These are phyloP conservation scores for Kuraishia piskuri DNA, from an alignment of 805 yeast species.

Conservation along the genomic window DNA sequence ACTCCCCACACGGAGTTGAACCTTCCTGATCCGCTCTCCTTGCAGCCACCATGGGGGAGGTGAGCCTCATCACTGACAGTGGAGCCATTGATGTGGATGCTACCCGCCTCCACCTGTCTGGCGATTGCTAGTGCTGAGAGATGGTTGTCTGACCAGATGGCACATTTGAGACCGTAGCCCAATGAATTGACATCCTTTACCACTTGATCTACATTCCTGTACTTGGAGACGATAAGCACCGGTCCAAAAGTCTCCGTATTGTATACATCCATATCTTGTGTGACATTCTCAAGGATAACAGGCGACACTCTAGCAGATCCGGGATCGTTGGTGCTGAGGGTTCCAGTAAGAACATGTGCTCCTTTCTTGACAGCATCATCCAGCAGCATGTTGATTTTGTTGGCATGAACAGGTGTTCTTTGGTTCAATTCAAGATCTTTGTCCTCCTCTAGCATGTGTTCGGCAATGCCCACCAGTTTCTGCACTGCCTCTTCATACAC, in stretches of 20 bases:
- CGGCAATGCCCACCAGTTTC: conserved; percentile 10
- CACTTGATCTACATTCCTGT: conserved; percentile 11
- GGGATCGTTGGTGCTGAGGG: not conserved
- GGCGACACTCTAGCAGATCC: conserved; percentile 16
- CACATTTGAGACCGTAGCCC: conserved; percentile 30
- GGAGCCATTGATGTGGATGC: conserved; percentile 24
- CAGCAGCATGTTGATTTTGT: conserved; percentile 18
- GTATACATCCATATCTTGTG: conserved; percentile 20
- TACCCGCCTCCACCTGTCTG: conserved; percentile 27
- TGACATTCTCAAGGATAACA: conserved; percentile 23
- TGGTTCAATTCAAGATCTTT: conserved; percentile 15
- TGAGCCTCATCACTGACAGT: conserved; percentile 16
- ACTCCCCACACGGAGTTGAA: conserved; percentile 38
- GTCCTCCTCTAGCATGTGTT: conserved; percentile 7
- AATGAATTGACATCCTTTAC: conserved; percentile 18
- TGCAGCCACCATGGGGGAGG: conserved; percentile 38
- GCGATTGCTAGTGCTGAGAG: conserved; percentile 26
- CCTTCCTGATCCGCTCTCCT: conserved; percentile 32
- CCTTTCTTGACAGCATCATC: conserved; percentile 30
- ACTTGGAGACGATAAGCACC: conserved; percentile 24
- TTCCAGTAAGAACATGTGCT: conserved; percentile 23
- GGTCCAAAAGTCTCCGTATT: conserved; percentile 36
- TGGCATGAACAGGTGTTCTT: conserved; percentile 19
- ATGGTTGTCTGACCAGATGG: conserved; percentile 32
- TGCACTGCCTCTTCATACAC: conserved; percentile 22